Percentiles rank a stretch among this genome's conserved stretches.
phyloP scores from a whole-genome alignment of 495 filamentous ascomycete species.

The Aspergillus ostianus region DNA sequence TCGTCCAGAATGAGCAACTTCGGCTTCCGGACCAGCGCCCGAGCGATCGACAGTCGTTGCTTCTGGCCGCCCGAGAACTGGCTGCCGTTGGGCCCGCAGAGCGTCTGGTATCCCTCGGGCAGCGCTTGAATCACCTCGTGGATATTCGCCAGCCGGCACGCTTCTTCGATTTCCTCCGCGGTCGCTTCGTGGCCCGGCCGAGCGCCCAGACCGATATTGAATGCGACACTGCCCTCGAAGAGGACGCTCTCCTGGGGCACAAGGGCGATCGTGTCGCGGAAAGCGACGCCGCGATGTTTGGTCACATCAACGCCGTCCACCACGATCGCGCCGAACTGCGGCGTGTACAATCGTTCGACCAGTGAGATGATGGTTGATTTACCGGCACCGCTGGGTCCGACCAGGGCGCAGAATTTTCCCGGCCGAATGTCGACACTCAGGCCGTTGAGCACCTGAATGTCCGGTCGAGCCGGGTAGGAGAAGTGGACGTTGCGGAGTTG shows the following conservation, averaged over 20 bases:
- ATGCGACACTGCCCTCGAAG: constrained; percentile 51
- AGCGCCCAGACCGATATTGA: constrained; percentile 53
- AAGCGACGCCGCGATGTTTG: constrained; percentile 27
- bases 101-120: constrained; percentile 62
- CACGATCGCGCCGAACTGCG: constrained; percentile 37
- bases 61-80: constrained; percentile 73
- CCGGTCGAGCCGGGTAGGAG: constrained; percentile 58
- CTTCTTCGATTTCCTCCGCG: constrained; percentile 50
- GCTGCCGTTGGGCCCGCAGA: constrained; percentile 61
- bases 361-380: constrained; percentile 62
- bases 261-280: constrained; percentile 50
- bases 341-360: constrained; percentile 58
- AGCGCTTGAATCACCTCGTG: constrained; percentile 55
- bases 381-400: constrained; percentile 60
- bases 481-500: constrained; percentile 49
- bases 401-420: constrained; percentile 58
- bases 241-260: constrained; percentile 56
- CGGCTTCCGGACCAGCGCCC: constrained; percentile 72
- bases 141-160: constrained; percentile 56
- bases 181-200: constrained; percentile 38
- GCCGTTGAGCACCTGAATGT: constrained; percentile 50
- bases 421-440: constrained; percentile 54
- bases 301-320: constrained; percentile 46
- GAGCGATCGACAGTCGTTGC: constrained; percentile 72
- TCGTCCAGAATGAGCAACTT: constrained; percentile 73